Conservation (phyloP, 495 filamentous ascomycete species). For the Penicillium bovifimosum region DNA sequence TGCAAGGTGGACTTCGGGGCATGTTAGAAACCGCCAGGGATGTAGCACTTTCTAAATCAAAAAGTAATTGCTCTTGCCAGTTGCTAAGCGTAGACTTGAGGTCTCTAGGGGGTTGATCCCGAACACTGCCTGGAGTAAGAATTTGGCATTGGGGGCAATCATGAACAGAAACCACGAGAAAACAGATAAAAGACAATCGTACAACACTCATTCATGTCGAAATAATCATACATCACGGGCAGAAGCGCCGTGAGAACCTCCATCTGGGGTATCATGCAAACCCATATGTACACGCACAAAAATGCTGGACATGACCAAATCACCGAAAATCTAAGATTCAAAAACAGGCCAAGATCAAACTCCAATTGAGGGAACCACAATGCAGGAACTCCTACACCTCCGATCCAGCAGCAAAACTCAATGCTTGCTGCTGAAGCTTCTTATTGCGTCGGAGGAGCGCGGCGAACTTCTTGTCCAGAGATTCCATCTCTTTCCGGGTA, state of each 20-base stretch:
- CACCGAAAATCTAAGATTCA: neutral
- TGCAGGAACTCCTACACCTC: neutral
- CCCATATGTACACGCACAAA: neutral
- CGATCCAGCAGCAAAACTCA: slow-evolving; percentile 11
- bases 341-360: neutral
- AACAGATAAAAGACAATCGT: neutral
- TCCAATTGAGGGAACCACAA: neutral
- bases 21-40: neutral
- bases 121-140: neutral
- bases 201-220: slow-evolving; percentile 2
- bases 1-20: neutral
- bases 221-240: neutral
- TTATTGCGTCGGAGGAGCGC: slow-evolving; percentile 47
- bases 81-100: too few species aligned
- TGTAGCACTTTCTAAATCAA: neutral
- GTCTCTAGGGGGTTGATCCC: neutral
- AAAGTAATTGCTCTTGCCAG: neutral
- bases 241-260: neutral
- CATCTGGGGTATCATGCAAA: slow-evolving; percentile 1
- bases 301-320: neutral
- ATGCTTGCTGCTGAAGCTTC: slow-evolving; percentile 41
- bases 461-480: slow-evolving; percentile 42
- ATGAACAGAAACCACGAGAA: neutral
- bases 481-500: slow-evolving; percentile 41
- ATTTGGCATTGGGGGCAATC: neutral